Evolutionary conservation across 108 stramenopile genomes (phyloP).

Genomic region (Skeletonema potamos): DNA sequence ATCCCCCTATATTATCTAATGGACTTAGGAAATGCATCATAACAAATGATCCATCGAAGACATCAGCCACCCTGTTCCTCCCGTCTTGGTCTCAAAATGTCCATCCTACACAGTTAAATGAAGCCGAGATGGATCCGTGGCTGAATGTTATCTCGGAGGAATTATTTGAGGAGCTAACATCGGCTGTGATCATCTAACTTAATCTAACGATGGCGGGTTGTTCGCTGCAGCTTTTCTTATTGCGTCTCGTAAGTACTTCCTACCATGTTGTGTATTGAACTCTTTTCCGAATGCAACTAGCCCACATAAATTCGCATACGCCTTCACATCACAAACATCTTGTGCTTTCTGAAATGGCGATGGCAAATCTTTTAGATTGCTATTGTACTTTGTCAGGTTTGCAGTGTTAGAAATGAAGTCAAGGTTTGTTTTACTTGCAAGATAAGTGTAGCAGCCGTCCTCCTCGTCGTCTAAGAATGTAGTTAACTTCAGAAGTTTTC

Average conservation of each 20-base stretch:
- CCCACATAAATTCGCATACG: conserved; percentile 63
- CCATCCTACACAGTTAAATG: conserved; percentile 27
- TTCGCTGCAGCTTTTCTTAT: conserved; percentile 20
- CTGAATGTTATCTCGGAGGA: conserved; percentile 33
- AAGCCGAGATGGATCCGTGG: conserved; percentile 48
- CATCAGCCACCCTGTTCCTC: conserved; percentile 20
- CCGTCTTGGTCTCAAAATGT: conserved; percentile 30
- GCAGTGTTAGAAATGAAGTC: conserved; percentile 49
- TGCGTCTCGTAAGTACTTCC: conserved; percentile 9
- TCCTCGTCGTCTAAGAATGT: conserved; percentile 4
- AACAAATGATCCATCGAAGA: neutral
- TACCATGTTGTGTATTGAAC: conserved; percentile 30
- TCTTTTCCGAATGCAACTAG: conserved; percentile 54
- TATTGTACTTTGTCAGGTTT: conserved; percentile 54
- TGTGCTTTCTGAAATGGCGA: conserved; percentile 10
- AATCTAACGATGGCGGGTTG: conserved; percentile 38
- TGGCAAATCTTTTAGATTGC: conserved; percentile 7
- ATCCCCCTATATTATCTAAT: conserved; percentile 14
- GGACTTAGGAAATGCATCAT: conserved; percentile 29
- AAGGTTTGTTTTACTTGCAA: conserved; percentile 45
- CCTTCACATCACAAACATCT: conserved; percentile 42
- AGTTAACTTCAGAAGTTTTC: conserved; percentile 51
- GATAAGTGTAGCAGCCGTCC: conserved; percentile 46
- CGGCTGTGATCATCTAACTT: conserved; percentile 16
- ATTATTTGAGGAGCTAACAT: conserved; percentile 25